Base-by-base conservation (phyloP, 371 early-diverging fungal genomes). In the Syncephalastrum monosporum region DNA sequence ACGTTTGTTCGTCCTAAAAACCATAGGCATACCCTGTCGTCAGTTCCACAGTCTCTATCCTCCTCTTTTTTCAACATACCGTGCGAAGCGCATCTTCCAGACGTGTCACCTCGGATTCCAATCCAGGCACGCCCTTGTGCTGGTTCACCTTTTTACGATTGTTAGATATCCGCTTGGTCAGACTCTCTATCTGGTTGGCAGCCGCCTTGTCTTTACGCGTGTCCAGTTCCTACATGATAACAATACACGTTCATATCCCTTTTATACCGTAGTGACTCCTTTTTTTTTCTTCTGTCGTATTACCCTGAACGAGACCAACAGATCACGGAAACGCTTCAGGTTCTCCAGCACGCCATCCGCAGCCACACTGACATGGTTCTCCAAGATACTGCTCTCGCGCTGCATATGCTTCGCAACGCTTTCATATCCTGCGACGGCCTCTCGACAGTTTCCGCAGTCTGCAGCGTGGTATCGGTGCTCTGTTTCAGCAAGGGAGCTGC, bases 1-100 rank as follows among this genome's bases (percentile, higher is more conserved):
- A 81, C 90, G 95, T 92, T 64, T 87, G 78, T 80, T 98, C 71
- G 91, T 96, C 91, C 95, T 97, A 84, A 89, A 91, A 75, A 50
- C 8, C 17, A 12, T 33, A 27, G 13, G 27, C 17, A 17, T 49
- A 61, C 19, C 19, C 1, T 19, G 7, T 29, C 73, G 67, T 78
- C 80, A 82, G 51, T 64, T 71, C 45, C 29, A 73, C 76, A 5
- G 59, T 23, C 17, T 67, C 56, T 27, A 69, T 64, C 29, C 71
- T 29, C 0, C 41, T 17, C 21, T 42, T 13, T 13, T 23, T 47
- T 33, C 0, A 2, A 56, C 62, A 57, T 75, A 78, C 79, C 29
- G 64, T 25, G 54, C 65, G 62, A 21, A 78, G 63, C 1, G 68
- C 52, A 29, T 60, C 68, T 29, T 78, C 72, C 13, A 78, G 43